Evolutionary conservation across 2,329 filamentous ascomycete genomes (phyloP).

Genomic region (Stachybotrys echinatus): DNA sequence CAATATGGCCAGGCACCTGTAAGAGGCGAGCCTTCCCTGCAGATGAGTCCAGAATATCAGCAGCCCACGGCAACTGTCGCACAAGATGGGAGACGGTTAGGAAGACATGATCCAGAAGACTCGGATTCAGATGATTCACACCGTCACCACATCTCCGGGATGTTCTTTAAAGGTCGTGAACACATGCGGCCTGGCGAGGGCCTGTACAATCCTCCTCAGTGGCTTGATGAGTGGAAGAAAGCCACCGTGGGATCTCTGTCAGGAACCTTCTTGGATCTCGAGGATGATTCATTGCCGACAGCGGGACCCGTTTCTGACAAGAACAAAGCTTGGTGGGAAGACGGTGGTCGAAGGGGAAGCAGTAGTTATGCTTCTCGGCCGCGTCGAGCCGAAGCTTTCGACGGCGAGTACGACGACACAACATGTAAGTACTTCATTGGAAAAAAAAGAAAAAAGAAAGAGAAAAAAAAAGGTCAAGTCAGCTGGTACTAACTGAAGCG

Average conservation of each 20-base stretch:
- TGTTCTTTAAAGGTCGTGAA: conserved; percentile 35
- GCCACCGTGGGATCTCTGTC: conserved; percentile 57
- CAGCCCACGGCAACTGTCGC: conserved; percentile 1
- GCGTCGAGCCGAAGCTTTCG: conserved; percentile 58
- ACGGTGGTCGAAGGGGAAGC: conserved; percentile 39
- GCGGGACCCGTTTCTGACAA: conserved; percentile 29
- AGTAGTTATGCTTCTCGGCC: conserved; percentile 40
- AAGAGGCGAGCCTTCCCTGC: conserved; percentile 11
- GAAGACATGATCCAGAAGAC: conserved; percentile 4
- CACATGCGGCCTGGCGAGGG: conserved; percentile 44
- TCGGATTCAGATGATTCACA: conserved; percentile 23
- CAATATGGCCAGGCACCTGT: conserved; percentile 16
- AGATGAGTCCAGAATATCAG: not conserved
- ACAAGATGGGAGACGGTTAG: not conserved
- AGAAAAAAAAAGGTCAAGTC: no score
- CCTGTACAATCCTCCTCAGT: conserved; percentile 53
- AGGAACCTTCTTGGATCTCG: conserved; percentile 55
- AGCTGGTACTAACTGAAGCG: conserved; percentile 7
- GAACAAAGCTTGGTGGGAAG: conserved; percentile 74
- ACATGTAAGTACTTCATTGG: conserved; percentile 47
- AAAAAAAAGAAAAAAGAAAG: no score
- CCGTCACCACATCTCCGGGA: conserved; percentile 33
- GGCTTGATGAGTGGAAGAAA: conserved; percentile 70
- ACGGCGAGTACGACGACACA: conserved; percentile 61
- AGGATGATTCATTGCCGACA: conserved; percentile 27